Evolutionary conservation across 257 asterid species (phyloP).

Genomic region (Sherardia arvensis): DNA sequence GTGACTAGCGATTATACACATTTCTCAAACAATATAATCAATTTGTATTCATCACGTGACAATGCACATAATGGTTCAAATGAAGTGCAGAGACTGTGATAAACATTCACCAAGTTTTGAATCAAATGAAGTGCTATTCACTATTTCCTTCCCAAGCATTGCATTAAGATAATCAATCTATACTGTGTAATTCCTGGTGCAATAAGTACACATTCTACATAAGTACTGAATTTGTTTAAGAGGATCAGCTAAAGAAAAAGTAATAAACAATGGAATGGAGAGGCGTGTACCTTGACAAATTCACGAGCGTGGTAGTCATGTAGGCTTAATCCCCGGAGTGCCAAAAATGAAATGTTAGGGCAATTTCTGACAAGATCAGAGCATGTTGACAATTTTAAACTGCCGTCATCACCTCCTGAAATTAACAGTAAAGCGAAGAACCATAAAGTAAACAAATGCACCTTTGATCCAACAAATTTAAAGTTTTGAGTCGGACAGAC

Average conservation of each 20-base stretch:
- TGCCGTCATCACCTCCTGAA: slow-evolving; percentile 82
- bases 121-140: not conserved
- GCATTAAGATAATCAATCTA: not conserved
- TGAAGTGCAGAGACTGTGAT: not conserved
- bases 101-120: not conserved
- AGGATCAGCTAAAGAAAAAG: not conserved
- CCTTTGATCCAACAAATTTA: slow-evolving; percentile 5
- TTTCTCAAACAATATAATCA: slow-evolving; percentile 1
- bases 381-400: slow-evolving; percentile 63
- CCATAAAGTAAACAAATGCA: slow-evolving; percentile 18
- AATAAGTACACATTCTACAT: not conserved
- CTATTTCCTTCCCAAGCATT: not conserved
- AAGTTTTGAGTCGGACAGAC: slow-evolving; percentile 1
- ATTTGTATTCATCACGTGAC: not conserved
- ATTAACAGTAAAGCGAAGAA: not conserved
- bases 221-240: not conserved
- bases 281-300: slow-evolving; percentile 54
- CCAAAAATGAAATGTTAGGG: slow-evolving; percentile 47
- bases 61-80: not conserved
- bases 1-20: not conserved
- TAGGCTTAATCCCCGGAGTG: slow-evolving; percentile 71
- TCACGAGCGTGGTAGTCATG: slow-evolving; percentile 50
- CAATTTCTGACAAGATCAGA: slow-evolving; percentile 52
- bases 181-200: not conserved
- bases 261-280: not conserved